Evolutionary conservation across 2,329 filamentous ascomycete genomes (phyloP), one percentile per base, ranked within the genome.

Genomic region (Scytalidium sp.): DNA sequence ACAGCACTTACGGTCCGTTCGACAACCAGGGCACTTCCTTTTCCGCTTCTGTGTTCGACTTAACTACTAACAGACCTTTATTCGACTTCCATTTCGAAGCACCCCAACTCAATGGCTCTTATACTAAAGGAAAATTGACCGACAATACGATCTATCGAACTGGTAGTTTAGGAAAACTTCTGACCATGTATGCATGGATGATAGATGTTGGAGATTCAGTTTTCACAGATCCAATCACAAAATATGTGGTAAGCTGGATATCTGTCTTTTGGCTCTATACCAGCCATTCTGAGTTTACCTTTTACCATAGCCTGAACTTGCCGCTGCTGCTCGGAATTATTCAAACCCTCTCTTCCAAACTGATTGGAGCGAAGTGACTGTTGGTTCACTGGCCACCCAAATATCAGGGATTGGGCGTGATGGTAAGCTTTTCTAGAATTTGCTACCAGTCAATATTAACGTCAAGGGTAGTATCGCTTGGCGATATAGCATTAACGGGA

Each of bases 131-230:
- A 8, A 58, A 57, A 2, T 62, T 76, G 3, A 64, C 70, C 25
- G 63, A 64, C 7, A 60, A 75, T 49, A 73, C 68, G 0, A 59
- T 71, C 19, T 79, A 70, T 54, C 62, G 67, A 2, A 57, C 72
- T 3, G 70, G 64, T 13, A 76, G 73, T 52, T 58, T 76, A 10
- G 72, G 72, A 9, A 77, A 78, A 57, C 57, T 75, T 6, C 67
- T 73, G 52, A 72, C 68, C 2, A 64, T 75, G 2, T 73, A 70
- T 46, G 65, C 65, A 5, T 71, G 70, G 52, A 61, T 76, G 17
- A 62, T 65, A 13, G 65, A 72, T 50, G 62, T 64, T n/a, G 71
- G 73, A 1, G 67, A 72, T 47, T 51, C 56, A 15, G 57, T 64
- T 25, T 75, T 69, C 59, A 66, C 69, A 36, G 63, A 68, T 3